Evolutionary conservation across 2,329 filamentous ascomycete species (phyloP).

Genomic region (Curvularia spicifera): DNA sequence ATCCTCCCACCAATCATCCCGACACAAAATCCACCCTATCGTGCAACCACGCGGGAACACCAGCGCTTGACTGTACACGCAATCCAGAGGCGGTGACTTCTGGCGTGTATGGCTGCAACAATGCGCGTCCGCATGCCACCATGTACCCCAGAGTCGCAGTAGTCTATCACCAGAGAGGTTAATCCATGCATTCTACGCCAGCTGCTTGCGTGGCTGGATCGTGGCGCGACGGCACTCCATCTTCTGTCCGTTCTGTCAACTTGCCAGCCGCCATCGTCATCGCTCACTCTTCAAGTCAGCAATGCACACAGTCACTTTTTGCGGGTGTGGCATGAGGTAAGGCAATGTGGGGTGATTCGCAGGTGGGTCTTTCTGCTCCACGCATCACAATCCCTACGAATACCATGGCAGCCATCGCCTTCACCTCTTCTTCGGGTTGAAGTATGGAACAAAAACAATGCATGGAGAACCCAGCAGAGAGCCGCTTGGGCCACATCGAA

Average conservation of each 20-base stretch:
- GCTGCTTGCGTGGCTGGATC: conserved; percentile 25
- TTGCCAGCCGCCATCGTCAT: not conserved
- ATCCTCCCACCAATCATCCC: not conserved
- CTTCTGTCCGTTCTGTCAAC: not conserved
- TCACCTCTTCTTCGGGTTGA: not conserved
- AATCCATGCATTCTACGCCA: conserved; percentile 19
- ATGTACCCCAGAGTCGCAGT: not conserved
- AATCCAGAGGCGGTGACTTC: not conserved
- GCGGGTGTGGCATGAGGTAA: not conserved
- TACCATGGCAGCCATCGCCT: not conserved
- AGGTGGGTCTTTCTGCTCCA: not conserved
- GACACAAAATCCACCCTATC: not conserved
- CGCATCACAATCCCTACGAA: not conserved
- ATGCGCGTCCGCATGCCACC: not conserved
- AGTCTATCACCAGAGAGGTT: conserved; percentile 1
- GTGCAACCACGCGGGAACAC: not conserved
- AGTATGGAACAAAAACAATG: not conserved
- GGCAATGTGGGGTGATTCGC: not conserved
- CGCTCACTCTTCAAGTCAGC: not conserved
- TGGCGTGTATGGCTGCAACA: not conserved
- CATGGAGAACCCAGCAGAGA: not conserved
- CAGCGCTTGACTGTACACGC: not conserved
- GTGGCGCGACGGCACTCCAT: not conserved
- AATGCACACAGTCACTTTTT: not conserved
- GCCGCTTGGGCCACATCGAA: conserved; percentile 5